These are phyloP conservation scores for Inonotus obliquus DNA, from an alignment of 1,284 basidiomycete species.

Conservation along the genomic window DNA sequence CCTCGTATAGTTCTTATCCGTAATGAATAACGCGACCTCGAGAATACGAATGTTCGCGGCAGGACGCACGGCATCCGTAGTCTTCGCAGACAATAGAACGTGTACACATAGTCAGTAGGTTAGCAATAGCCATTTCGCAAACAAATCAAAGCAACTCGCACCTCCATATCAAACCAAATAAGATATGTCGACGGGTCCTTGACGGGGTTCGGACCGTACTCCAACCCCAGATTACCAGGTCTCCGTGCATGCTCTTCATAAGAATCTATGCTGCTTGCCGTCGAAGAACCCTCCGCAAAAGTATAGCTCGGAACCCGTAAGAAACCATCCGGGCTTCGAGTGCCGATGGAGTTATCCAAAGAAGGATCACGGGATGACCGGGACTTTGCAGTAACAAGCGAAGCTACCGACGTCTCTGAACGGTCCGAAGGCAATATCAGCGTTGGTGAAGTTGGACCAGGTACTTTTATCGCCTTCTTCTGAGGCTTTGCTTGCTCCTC, in stretches of 20 bases:
- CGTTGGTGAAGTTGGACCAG: not conserved
- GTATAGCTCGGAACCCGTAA: not conserved
- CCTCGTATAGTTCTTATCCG: slow-evolving; percentile 14
- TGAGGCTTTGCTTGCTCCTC: not conserved
- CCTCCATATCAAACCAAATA: slow-evolving; percentile 18
- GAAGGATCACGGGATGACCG: not conserved
- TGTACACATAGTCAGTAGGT: not conserved
- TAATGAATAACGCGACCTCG: slow-evolving; percentile 14
- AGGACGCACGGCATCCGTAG: slow-evolving; percentile 12
- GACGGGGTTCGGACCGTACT: slow-evolving; percentile 3
- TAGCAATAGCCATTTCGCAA: not conserved
- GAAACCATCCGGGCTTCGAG: not conserved
- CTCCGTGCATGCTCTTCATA: not conserved
- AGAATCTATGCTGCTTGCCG: not conserved
- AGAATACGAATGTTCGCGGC: slow-evolving; percentile 12
- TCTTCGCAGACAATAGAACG: not conserved
- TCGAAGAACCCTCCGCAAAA: slow-evolving; percentile 1
- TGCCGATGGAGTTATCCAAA: not conserved
- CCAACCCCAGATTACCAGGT: not conserved
- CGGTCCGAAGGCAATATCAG: not conserved
- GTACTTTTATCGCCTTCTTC: not conserved
- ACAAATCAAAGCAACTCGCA: not conserved
- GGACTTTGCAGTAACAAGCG: not conserved
- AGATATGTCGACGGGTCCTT: slow-evolving; percentile 12
- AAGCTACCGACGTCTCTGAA: not conserved